These are phyloP conservation scores for Cercospora berteroae DNA, from an alignment of 2,329 filamentous ascomycete species.

Conservation along the genomic window DNA sequence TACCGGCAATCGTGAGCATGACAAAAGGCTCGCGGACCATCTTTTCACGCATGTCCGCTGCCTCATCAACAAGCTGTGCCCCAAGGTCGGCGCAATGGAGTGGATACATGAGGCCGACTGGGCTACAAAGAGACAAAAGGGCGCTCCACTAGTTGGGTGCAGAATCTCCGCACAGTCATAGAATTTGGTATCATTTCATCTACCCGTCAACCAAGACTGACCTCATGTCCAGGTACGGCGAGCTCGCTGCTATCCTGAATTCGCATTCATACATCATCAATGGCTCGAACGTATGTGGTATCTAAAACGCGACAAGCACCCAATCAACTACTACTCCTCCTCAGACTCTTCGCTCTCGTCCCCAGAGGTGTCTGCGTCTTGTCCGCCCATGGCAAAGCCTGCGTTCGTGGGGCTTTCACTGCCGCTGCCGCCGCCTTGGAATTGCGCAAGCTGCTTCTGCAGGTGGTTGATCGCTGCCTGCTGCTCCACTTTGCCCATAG, in stretches of 20 bases:
- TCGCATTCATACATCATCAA: slow-evolving; percentile 18
- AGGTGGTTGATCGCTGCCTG: slow-evolving; percentile 65
- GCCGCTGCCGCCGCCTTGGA: slow-evolving; percentile 28
- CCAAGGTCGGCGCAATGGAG: no score
- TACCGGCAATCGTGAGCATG: neutral
- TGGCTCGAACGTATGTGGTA: slow-evolving; percentile 3
- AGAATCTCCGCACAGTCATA: neutral
- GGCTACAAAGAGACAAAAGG: neutral
- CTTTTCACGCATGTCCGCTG: no score
- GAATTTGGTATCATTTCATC: neutral
- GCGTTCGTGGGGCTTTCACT: slow-evolving; percentile 26
- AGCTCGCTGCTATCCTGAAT: neutral
- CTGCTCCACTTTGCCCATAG: slow-evolving; percentile 71
- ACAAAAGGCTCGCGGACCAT: no score
- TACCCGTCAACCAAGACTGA: slow-evolving; percentile 1
- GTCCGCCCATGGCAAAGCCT: slow-evolving; percentile 20
- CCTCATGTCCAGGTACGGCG: neutral
- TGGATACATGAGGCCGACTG: neutral
- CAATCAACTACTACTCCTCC: slow-evolving; percentile 32
- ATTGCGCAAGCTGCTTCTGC: slow-evolving; percentile 54
- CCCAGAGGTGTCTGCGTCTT: slow-evolving; percentile 30
- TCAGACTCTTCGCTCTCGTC: slow-evolving; percentile 39
- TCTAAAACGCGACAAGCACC: neutral
- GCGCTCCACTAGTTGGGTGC: neutral
- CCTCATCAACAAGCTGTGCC: no score